A percentile compares a stretch with the other conserved stretches of the same genome.
phyloP scores from a whole-genome alignment of 495 filamentous ascomycete genomes.

The Talaromyces wortmannii region DNA sequence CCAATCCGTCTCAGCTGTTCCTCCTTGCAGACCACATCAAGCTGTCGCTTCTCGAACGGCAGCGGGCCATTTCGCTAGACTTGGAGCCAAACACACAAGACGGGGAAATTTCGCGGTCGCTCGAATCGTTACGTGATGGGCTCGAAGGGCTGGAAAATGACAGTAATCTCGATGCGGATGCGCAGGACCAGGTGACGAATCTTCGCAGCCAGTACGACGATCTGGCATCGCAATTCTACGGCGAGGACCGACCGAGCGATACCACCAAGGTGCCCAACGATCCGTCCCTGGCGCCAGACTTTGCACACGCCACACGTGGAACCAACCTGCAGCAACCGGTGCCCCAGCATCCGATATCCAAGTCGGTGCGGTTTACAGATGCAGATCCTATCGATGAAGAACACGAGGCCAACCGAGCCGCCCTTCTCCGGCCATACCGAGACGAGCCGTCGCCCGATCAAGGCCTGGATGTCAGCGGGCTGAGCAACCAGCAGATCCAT shows the following conservation, averaged over 20 bases:
- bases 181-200: constrained; percentile 64
- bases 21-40: constrained; percentile 51
- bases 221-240: constrained; percentile 54
- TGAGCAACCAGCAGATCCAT: constrained; percentile 84
- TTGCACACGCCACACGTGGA: constrained; percentile 50
- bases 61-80: constrained; percentile 82
- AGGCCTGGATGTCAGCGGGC: constrained; percentile 50
- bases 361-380: constrained; percentile 91
- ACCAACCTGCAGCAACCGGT: constrained; percentile 39
- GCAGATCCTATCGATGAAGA: constrained; percentile 42
- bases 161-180: constrained; percentile 51
- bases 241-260: constrained; percentile 32
- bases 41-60: constrained; percentile 65
- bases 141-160: constrained; percentile 70
- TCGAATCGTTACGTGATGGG: constrained; percentile 79
- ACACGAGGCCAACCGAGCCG: constrained; percentile 44
- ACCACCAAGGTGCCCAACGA: constrained; percentile 60
- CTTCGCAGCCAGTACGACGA: constrained; percentile 50
- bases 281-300: constrained; percentile 56
- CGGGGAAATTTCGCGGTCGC: constrained; percentile 80
- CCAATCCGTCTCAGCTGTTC: constrained; percentile 48
- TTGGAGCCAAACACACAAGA: constrained; percentile 81
- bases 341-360: constrained; percentile 46
- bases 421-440: constrained; percentile 60
- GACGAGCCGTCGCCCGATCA: constrained; percentile 47